These are phyloP conservation scores for Stephania japonica DNA, from an alignment of 164 flowering plant species.

Conservation along the genomic window DNA sequence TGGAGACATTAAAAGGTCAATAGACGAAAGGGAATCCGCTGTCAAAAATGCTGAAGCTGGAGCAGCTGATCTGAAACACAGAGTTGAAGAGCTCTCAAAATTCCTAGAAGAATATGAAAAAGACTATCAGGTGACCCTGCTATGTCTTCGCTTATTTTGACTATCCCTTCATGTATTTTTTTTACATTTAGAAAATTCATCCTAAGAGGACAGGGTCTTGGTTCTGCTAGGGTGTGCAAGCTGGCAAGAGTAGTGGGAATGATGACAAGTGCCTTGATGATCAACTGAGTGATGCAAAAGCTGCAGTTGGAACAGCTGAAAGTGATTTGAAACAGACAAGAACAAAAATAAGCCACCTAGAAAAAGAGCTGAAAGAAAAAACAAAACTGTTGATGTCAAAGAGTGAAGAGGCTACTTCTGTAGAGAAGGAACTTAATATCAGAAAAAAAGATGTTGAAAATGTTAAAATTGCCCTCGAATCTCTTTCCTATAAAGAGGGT, in stretches of 20 bases:
- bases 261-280: constrained; percentile 98
- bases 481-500: constrained; percentile 68
- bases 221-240: constrained; percentile 64
- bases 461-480: constrained; percentile 43
- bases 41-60: constrained; percentile 83
- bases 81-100: constrained; percentile 53
- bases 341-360: constrained; percentile 69
- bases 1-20: constrained; percentile 62
- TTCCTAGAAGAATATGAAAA: constrained; percentile 73
- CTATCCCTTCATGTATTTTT: neutral
- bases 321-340: constrained; percentile 78
- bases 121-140: constrained; percentile 64
- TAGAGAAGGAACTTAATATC: constrained; percentile 59
- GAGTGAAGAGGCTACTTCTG: constrained; percentile 70
- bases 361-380: constrained; percentile 83
- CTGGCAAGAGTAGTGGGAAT: constrained; percentile 90
- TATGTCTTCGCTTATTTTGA: neutral
- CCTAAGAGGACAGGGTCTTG: neutral
- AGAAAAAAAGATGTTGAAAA: constrained; percentile 62
- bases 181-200: neutral
- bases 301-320: constrained; percentile 81
- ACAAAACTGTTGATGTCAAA: constrained; percentile 52
- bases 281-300: constrained; percentile 85
- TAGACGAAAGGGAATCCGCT: constrained; percentile 57
- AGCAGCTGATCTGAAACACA: constrained; percentile 71